Evolutionary conservation across 108 stramenopile species (phyloP).

Genomic region (Pelagomonas calceolata): DNA sequence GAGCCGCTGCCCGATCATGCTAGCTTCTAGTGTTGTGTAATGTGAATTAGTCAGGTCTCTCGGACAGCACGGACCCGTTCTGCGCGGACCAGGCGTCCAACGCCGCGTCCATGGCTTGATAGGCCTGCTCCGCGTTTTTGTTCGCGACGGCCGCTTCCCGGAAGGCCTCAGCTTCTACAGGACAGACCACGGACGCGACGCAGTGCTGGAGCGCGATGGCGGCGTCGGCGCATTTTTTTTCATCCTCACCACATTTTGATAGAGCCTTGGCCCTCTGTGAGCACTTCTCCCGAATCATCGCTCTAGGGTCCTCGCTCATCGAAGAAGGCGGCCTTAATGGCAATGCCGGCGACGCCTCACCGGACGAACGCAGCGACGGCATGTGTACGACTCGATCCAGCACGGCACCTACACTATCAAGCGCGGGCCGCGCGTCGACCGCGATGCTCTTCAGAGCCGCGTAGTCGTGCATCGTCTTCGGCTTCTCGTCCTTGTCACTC

Average conservation of each 20-base stretch:
- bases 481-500: constrained; percentile 28
- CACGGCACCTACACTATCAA: constrained; percentile 30
- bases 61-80: too few species aligned
- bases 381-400: not conserved
- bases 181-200: constrained; percentile 15
- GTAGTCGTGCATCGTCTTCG: constrained; percentile 42
- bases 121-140: not conserved
- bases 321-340: not conserved
- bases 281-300: too few species aligned
- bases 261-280: not conserved
- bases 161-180: not conserved
- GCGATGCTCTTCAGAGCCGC: constrained; percentile 58
- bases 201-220: constrained; percentile 15
- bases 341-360: not conserved
- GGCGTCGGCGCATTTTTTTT: constrained; percentile 2
- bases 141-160: not conserved
- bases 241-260: not conserved
- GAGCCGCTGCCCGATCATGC: too few species aligned
- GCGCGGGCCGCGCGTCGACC: constrained; percentile 92
- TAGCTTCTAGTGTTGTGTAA: too few species aligned
- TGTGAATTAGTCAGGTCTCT: too few species aligned
- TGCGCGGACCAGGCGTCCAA: not conserved
- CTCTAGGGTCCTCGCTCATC: not conserved
- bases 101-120: not conserved
- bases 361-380: not conserved